Conservation (phyloP, 1,284 basidiomycete genomes). For the Rhodotorula sp. region DNA sequence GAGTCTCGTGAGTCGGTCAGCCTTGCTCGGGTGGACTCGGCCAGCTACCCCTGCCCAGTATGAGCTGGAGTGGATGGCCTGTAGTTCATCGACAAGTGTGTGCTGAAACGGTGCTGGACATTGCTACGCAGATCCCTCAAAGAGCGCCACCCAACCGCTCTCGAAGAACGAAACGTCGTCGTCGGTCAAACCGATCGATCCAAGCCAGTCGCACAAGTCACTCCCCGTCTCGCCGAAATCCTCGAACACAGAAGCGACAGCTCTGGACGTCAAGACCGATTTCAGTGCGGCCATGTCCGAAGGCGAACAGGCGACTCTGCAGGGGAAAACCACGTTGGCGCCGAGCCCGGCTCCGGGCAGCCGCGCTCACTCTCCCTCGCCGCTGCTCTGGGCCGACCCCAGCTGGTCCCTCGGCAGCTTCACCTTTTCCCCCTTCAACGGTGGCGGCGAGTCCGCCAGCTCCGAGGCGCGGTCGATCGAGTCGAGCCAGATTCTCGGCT, state of each 20-base stretch:
- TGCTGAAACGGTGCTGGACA: too few relatives aligned
- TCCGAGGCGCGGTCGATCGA: not conserved
- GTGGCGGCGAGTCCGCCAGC: not conserved
- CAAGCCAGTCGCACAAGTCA: not conserved
- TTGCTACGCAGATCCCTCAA: too few relatives aligned
- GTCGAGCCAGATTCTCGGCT: not conserved
- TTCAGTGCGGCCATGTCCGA: not conserved
- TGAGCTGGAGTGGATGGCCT: too few relatives aligned
- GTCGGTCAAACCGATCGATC: not conserved
- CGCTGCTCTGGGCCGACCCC: constrained; percentile 24
- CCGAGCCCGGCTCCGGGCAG: not conserved
- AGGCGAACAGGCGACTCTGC: not conserved
- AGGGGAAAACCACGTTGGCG: not conserved
- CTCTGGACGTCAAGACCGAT: not conserved
- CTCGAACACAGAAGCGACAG: not conserved
- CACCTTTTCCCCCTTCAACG: constrained; percentile 15
- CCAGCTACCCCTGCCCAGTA: too few relatives aligned
- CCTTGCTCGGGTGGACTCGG: too few relatives aligned
- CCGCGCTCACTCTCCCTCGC: constrained; percentile 13
- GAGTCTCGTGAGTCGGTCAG: too few relatives aligned
- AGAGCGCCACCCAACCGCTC: too few relatives aligned
- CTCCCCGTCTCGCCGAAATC: not conserved
- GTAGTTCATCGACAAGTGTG: too few relatives aligned
- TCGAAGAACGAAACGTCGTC: not conserved
- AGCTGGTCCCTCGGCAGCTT: constrained; percentile 30